These are phyloP conservation scores for Sherardia arvensis DNA, from an alignment of 257 asterid genomes.

Conservation along the genomic window DNA sequence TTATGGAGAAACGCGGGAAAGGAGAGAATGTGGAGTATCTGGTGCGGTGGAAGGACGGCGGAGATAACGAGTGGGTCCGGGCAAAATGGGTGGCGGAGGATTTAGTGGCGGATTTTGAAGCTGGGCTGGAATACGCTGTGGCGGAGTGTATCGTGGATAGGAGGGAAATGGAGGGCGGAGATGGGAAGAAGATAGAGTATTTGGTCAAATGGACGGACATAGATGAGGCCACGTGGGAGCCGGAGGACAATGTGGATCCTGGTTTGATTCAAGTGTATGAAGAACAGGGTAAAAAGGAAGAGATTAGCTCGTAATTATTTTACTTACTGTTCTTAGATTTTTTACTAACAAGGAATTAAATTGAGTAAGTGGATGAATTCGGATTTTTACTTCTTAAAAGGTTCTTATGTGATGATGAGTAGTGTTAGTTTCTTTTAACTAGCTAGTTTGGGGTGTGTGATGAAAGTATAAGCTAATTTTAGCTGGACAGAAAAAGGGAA, in stretches of 20 bases:
- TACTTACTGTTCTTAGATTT: background rate
- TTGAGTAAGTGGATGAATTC: background rate
- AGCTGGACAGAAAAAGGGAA: no score
- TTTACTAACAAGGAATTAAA: background rate
- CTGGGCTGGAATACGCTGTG: conserved; percentile 83
- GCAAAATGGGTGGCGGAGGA: conserved; percentile 51
- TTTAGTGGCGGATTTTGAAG: conserved; percentile 67
- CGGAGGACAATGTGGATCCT: conserved; percentile 76
- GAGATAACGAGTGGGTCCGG: conserved; percentile 81
- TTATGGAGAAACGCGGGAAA: conserved; percentile 81
- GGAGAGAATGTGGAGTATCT: conserved; percentile 62
- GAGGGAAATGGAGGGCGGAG: conserved; percentile 44
- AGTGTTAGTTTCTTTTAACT: no score
- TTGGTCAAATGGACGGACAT: conserved; percentile 83
- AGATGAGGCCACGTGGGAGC: conserved; percentile 92
- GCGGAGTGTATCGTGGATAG: conserved; percentile 57
- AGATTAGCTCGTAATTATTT: background rate
- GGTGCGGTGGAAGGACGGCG: conserved; percentile 86
- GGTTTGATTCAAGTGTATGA: conserved; percentile 43
- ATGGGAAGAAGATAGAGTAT: conserved; percentile 59
- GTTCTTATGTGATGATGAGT: no score
- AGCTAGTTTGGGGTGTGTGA: no score
- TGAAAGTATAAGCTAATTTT: no score
- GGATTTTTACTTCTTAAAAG: background rate
- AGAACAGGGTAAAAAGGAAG: conserved; percentile 15